Evolutionary conservation across 1,139 yeast genomes (phyloP).

Genomic region (Candida pseudocylindracea): DNA sequence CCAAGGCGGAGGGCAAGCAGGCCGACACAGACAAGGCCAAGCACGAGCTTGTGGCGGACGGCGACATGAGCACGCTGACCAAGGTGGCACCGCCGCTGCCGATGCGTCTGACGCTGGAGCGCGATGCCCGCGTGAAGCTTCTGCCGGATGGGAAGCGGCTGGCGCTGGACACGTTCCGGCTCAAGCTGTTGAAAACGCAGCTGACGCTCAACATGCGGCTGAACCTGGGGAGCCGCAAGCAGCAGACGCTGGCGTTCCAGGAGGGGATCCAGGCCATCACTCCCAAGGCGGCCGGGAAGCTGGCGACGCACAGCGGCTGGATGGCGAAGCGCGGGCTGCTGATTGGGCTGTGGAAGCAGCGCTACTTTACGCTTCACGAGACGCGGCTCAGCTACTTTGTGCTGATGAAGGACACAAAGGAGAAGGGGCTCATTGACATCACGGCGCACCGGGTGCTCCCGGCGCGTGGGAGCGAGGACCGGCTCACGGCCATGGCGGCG

Average conservation of each 20-base stretch:
- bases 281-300: constrained; percentile 58
- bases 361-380: constrained; percentile 80
- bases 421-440: constrained; percentile 84
- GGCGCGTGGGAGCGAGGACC: constrained; percentile 42
- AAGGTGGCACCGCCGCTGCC: background rate
- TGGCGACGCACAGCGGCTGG: constrained; percentile 80
- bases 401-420: constrained; percentile 58
- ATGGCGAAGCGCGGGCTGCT: constrained; percentile 78
- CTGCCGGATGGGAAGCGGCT: constrained; percentile 11
- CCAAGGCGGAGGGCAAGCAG: no score
- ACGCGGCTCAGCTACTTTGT: constrained; percentile 81
- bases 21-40: no score
- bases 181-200: constrained; percentile 19
- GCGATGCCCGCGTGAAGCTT: background rate
- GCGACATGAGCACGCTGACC: background rate
- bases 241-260: constrained; percentile 78
- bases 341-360: constrained; percentile 75
- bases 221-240: constrained; percentile 20
- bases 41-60: no score
- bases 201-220: constrained; percentile 21
- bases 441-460: constrained; percentile 83
- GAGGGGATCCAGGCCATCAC: constrained; percentile 70
- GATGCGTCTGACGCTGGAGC: background rate
- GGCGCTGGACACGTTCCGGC: constrained; percentile 11
- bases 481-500: constrained; percentile 67